Evolutionary conservation across 306 rosid species (phyloP).

Genomic region (barrel medic (Medicago truncatula)): DNA sequence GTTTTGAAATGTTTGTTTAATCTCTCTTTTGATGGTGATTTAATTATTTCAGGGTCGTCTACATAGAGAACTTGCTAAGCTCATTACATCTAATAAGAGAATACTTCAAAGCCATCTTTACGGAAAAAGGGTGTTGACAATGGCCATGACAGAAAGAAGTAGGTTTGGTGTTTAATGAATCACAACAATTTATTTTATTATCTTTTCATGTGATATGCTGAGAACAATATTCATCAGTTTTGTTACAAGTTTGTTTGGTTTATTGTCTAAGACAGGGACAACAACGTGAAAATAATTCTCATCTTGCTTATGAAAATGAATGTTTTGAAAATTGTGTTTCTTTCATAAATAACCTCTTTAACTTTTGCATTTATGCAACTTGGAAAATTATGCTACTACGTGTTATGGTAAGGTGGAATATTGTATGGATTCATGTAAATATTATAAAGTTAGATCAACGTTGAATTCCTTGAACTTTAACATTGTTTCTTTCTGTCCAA

Average conservation of each 20-base stretch:
- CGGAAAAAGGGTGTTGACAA: constrained; percentile 26
- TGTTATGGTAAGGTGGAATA: neutral
- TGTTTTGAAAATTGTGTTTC: neutral
- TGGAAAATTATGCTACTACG: neutral
- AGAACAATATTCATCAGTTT: neutral
- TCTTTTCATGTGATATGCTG: neutral
- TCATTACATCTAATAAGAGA: neutral
- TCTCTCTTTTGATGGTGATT: no score
- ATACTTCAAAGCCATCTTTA: neutral
- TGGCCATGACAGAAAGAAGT: neutral
- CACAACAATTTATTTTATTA: neutral
- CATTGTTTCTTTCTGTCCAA: no score
- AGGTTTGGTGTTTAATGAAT: neutral
- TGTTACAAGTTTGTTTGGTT: neutral
- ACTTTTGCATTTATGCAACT: neutral
- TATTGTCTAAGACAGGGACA: neutral
- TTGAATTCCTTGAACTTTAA: no score
- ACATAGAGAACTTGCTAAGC: neutral
- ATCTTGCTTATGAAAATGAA: neutral
- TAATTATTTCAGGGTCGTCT: constrained; percentile 20
- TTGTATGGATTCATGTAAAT: neutral
- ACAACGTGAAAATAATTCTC: neutral
- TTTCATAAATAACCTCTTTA: neutral
- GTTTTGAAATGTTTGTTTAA: no score
- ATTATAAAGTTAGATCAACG: no score